Evolutionary conservation across 257 asterid species (phyloP).

Genomic region (Solanum virginianum): DNA sequence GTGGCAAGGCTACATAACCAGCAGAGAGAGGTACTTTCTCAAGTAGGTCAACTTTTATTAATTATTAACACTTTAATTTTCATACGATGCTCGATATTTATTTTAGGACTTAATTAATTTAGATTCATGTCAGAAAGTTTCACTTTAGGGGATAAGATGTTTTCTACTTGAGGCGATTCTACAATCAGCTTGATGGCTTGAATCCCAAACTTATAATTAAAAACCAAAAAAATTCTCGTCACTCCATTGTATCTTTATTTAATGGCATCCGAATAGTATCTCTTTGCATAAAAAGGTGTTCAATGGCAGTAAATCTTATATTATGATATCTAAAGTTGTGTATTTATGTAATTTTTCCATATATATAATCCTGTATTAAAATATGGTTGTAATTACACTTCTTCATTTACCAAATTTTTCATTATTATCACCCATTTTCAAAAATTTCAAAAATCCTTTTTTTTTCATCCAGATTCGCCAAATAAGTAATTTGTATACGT

Average conservation of each 20-base stretch:
- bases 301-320: too few species aligned
- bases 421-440: too few species aligned
- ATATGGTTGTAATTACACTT: neutral
- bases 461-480: too few species aligned
- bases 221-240: neutral
- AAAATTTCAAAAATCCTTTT: too few species aligned
- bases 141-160: neutral
- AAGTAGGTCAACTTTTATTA: neutral
- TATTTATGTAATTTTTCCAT: too few species aligned
- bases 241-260: rapidly evolving
- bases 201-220: neutral
- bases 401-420: too few species aligned
- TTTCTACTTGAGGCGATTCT: neutral
- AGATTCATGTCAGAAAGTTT: neutral
- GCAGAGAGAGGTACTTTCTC: neutral
- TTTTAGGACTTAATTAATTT: neutral
- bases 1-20: neutral
- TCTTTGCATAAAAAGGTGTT: too few species aligned
- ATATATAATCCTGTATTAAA: neutral
- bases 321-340: too few species aligned
- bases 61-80: neutral
- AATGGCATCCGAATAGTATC: neutral
- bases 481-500: too few species aligned
- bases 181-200: neutral
- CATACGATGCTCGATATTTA: rapidly evolving